Base-by-base conservation (phyloP, 345 rosid species). In the Hypericum androsaemum region DNA sequence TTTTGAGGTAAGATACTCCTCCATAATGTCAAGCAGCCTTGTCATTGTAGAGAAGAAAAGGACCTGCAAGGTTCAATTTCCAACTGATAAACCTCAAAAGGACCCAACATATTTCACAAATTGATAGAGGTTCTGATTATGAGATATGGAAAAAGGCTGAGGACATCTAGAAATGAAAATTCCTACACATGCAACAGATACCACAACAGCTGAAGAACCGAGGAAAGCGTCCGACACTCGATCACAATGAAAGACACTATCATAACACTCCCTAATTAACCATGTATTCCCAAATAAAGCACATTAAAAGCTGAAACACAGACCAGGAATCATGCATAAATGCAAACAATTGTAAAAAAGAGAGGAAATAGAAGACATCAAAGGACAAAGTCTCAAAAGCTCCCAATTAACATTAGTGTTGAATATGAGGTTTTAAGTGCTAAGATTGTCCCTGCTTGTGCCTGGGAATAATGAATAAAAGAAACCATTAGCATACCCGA, bases 21-120 rank as follows among this genome's bases (percentile, higher is more conserved):
- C 97, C 97, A 88, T 85, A 51, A 88, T 79, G 69, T 88, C 97
- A 58, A 88, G 97, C 64, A 88, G 73, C 82, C 97, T 83, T 35
- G 97, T 88, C 97, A 88, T 88, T 10, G 97, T 88, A 50, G 97
- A 88, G 73, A 88, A 88, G 87, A 88, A 83, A 53, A 88, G 95
- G 57, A 88, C 85, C 97, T 88, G 77, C 57, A 69, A 47, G 57
- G 38, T 55, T 65, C 48, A 60, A 57, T 39, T 37, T 47, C 32
- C n/a, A 50, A 38, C 8, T n/a, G 52, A 11, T 50, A 37, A 43
- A 47, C 12, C 15, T 39, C 32, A 47, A 41, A 58, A 13, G 8
- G 12, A 6, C 8, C 6, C 0, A 32, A 46, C 3, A 13, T 46
- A 22, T 22, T n/a, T 22, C 32, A 22, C 32, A 22, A 22, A 22